A percentile compares a stretch with the other conserved stretches of the same genome.
These are phyloP conservation scores for Candida tibetensis DNA, from an alignment of 805 yeast genomes.

Conservation along the genomic window DNA sequence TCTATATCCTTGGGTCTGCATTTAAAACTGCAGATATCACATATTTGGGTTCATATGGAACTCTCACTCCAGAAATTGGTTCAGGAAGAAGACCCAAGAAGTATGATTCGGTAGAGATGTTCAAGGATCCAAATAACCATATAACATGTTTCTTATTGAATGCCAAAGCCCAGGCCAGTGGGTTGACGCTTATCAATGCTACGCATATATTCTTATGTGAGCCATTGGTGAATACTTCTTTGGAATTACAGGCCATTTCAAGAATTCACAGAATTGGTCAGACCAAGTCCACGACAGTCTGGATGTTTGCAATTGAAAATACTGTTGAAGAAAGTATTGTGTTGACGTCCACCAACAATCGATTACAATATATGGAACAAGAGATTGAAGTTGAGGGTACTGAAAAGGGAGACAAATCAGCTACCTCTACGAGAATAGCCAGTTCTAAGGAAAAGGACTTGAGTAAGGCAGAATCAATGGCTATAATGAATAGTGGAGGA, in stretches of 20 bases:
- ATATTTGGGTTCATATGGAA: conserved; percentile 53
- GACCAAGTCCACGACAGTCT: conserved; percentile 72
- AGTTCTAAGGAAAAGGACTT: conserved; percentile 34
- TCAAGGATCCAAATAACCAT: conserved; percentile 52
- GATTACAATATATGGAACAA: conserved; percentile 44
- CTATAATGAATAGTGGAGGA: conserved; percentile 49
- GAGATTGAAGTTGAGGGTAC: too few species aligned
- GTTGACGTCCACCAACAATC: conserved; percentile 58
- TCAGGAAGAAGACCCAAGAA: conserved; percentile 26
- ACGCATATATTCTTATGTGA: conserved; percentile 90
- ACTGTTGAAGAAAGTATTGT: conserved; percentile 90
- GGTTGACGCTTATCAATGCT: conserved; percentile 87
- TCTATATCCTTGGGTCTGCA: conserved; percentile 65
- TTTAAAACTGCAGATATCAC: conserved; percentile 55
- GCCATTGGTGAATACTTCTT: conserved; percentile 82
- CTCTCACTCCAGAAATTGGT: conserved; percentile 30
- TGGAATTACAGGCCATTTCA: conserved; percentile 89
- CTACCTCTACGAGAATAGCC: conserved; percentile 8
- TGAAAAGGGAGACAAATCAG: conserved; percentile 7
- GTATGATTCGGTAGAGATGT: conserved; percentile 49
- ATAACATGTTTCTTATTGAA: conserved; percentile 85
- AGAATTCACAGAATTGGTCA: conserved; percentile 94
- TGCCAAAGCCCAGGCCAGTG: conserved; percentile 86
- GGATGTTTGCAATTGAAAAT: conserved; percentile 83
- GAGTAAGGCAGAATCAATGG: conserved; percentile 50